Evolutionary conservation across 1,139 yeast genomes (phyloP), one percentile per base, ranked within the genome.

Genomic region (Hemisphaericaspora subhashii): DNA sequence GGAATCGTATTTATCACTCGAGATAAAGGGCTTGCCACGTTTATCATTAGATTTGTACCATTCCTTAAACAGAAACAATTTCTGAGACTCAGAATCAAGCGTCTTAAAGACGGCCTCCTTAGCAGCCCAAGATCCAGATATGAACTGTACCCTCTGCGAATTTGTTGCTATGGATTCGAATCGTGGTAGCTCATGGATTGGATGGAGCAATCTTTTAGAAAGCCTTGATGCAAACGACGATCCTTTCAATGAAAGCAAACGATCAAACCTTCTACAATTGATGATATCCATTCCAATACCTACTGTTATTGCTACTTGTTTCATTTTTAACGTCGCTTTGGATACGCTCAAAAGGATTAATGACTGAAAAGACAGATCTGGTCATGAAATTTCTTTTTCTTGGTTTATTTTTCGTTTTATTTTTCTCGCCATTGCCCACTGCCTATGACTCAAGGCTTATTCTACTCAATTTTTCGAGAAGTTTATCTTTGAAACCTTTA

Each of bases 101-200:
- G 84, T 69, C 56, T 86, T 86, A 59, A 68, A 86, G 5, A 84
- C 55, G 0, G 95, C 92, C 52, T 86, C 95, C 51, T 86, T 86
- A 20, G 77, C 66, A 7, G 90, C 84, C 94, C 95, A 86, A 9
- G 63, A 63, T 0, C 83, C 81, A 0, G 89, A 77, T 16, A 86
- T 55, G 11, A 68, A 54, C 16, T 53, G 52, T 0, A 56, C 55
- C 18, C 39, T 35, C 23, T 35, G 37, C 11, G 28, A 14, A 4
- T 12, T 8, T 8, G 24, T 11, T n/a, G 21, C 34, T 11, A 53
- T 40, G 13, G 48, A 35, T 3, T 53, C 37, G 42, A 77, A 74
- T 12, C 37, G 47, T 0, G 77, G 74, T 23, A 66, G 48, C 52
- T 79, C 86, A 40, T 68, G 57, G 3, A 47, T 45, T 0, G 73